Percentiles rank a stretch among this genome's conserved stretches.
Conservation (phyloP, 176 grass and related monocot genomes). For the Tillandsia fasciculata region DNA sequence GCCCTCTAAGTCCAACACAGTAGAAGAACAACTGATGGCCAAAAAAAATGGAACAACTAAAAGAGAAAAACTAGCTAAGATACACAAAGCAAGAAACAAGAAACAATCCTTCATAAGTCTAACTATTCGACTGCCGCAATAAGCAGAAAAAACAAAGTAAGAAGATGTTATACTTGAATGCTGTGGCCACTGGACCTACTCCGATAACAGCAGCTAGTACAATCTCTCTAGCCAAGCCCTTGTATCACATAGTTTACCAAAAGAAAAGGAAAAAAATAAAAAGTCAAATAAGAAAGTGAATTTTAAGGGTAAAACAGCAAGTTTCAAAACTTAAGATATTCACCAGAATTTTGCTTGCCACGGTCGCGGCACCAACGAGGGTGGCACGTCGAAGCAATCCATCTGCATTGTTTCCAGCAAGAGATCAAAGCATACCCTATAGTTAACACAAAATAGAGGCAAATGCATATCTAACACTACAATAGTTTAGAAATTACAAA, state of each 20-base stretch:
- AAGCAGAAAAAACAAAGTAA: background rate
- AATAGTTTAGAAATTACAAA: no score
- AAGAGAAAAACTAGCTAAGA: no score
- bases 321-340: background rate
- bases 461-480: no score
- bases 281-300: background rate
- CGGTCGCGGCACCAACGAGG: background rate
- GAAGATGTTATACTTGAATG: constrained; percentile 6
- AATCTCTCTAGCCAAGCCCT: constrained; percentile 8
- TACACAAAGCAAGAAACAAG: no score
- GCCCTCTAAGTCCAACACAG: no score
- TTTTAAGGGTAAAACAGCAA: background rate
- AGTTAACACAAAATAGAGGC: background rate
- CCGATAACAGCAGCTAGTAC: constrained; percentile 12
- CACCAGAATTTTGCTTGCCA: constrained; percentile 15
- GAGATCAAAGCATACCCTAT: background rate
- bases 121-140: background rate
- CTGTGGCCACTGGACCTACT: constrained; percentile 7
- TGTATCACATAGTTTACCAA: background rate
- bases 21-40: no score
- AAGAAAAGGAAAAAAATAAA: background rate
- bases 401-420: background rate
- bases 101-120: no score
- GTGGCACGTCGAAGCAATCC: constrained; percentile 1
- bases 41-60: no score